Percentiles rank a stretch among this genome's conserved stretches.
Evolutionary conservation across 345 rosid genomes (phyloP).

Genomic region (Raphanus sativus): DNA sequence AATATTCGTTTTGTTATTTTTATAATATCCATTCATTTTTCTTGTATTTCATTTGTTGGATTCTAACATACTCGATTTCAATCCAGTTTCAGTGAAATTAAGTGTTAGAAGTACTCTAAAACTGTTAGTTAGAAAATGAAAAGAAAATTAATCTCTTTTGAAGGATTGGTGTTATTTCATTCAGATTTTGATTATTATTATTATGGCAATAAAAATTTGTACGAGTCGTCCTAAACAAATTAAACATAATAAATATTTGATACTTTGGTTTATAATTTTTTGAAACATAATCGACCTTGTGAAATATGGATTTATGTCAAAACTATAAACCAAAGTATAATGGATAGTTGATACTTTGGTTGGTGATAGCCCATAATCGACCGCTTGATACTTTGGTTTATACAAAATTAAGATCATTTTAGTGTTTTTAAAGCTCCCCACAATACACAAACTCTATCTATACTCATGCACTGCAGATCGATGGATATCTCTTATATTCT

Average conservation of each 20-base stretch:
- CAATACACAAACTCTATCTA: not conserved
- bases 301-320: not conserved
- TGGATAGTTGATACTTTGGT: too few species aligned
- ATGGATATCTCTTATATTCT: not conserved
- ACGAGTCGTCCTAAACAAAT: not conserved
- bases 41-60: not conserved
- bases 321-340: too few species aligned
- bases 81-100: not conserved
- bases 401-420: not conserved
- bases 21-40: not conserved
- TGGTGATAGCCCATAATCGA: too few species aligned
- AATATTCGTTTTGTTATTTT: not conserved
- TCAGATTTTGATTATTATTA: not conserved
- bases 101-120: not conserved
- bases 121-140: not conserved
- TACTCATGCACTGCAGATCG: not conserved
- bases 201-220: not conserved
- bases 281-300: not conserved
- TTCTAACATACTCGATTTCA: not conserved
- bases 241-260: not conserved
- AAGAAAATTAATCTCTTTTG: not conserved
- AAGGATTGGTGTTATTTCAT: not conserved
- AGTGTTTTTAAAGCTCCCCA: not conserved
- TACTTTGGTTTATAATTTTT: not conserved
- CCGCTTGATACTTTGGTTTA: too few species aligned